Percentiles rank a stretch among this genome's conserved stretches.
phyloP scores from a whole-genome alignment of 164 flowering plant species.

The Warburgia ugandensis region DNA sequence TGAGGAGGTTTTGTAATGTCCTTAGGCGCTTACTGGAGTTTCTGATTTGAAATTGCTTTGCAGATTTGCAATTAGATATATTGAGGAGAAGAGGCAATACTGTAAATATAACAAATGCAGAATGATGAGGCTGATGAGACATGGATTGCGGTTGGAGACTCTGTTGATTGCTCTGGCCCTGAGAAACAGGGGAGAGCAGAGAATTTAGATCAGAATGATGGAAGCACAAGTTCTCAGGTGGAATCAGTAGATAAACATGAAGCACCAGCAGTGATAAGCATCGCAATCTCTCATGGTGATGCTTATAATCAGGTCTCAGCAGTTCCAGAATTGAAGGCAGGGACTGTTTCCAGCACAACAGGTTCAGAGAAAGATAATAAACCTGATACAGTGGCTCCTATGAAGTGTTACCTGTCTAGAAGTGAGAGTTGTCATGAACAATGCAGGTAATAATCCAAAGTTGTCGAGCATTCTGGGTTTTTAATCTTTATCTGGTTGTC shows the following conservation, averaged over 20 bases:
- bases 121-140: constrained; percentile 7
- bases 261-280: constrained; percentile 7
- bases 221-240: background rate
- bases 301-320: constrained; percentile 2
- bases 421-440: constrained; percentile 37
- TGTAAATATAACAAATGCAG: constrained; percentile 15
- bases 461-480: too few relatives aligned
- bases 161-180: background rate
- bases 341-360: background rate
- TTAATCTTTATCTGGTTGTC: too few relatives aligned
- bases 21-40: too few relatives aligned
- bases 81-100: constrained; percentile 1
- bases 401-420: constrained; percentile 34
- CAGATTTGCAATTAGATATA: too few relatives aligned
- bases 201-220: constrained; percentile 4
- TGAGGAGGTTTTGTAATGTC: too few relatives aligned
- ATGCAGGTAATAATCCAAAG: constrained; percentile 41
- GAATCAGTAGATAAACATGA: constrained; percentile 5
- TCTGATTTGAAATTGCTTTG: too few relatives aligned
- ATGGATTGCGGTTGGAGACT: background rate
- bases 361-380: constrained; percentile 7
- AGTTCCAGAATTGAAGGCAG: constrained; percentile 1
- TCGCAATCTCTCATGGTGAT: constrained; percentile 23
- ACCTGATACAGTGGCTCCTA: constrained; percentile 17
- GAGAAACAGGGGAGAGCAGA: constrained; percentile 5